Conservation (phyloP, 2,329 filamentous ascomycete genomes). For the Passalora sequoiae region DNA sequence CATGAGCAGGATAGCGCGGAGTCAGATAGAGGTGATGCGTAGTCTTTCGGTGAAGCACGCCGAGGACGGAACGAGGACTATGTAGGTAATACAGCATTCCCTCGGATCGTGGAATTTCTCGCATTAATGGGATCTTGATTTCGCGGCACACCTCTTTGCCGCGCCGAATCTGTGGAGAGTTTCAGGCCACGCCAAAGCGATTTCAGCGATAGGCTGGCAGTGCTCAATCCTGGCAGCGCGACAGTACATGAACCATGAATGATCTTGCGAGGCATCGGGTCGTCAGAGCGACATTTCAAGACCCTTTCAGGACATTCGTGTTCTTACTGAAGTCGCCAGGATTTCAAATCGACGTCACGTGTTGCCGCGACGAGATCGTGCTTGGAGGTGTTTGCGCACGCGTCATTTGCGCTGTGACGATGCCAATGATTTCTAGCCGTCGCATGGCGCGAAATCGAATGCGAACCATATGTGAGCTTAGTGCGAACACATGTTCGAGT, state of each 20-base stretch:
- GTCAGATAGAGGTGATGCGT: conserved; percentile 3
- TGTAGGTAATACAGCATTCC: not conserved
- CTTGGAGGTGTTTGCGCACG: too few relatives aligned
- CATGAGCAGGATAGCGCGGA: conserved; percentile 9
- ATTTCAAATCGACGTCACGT: conserved; percentile 1
- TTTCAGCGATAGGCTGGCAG: conserved; percentile 7
- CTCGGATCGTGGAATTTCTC: not conserved
- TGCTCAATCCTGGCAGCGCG: not conserved
- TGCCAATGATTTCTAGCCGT: too few relatives aligned
- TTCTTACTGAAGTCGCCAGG: not conserved
- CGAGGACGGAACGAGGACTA: conserved; percentile 9
- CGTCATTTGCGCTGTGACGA: too few relatives aligned
- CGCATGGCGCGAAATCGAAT: too few relatives aligned
- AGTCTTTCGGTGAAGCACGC: conserved; percentile 5
- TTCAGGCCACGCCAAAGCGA: conserved; percentile 4
- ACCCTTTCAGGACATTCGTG: not conserved
- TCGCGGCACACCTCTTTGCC: not conserved
- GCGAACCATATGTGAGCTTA: too few relatives aligned
- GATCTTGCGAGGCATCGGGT: conserved; percentile 5
- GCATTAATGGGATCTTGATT: not conserved
- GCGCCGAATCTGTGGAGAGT: not conserved
- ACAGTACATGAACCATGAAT: not conserved
- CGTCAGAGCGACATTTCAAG: conserved; percentile 6
- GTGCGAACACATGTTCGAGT: too few relatives aligned
- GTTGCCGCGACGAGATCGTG: too few relatives aligned